phyloP scores from a whole-genome alignment of 371 early-diverging fungal species.

The Dinochytrium kinnereticum region DNA sequence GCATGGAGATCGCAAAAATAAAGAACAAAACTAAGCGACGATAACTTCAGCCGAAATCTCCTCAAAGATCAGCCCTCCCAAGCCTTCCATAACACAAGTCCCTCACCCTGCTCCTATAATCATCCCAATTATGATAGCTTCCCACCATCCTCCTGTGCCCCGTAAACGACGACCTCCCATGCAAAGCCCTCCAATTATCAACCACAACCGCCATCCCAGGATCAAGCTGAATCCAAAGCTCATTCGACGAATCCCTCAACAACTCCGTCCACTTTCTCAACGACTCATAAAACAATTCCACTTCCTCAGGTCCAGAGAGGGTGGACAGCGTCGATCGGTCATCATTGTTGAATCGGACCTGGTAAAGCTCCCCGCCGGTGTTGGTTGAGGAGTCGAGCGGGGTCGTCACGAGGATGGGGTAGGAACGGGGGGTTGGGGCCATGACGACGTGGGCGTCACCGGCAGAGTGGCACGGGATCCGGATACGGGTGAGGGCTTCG shows the following conservation, averaged over 20 bases:
- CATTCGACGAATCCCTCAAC: slow-evolving; percentile 62
- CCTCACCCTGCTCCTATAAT: slow-evolving; percentile 68
- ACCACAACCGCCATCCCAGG: slow-evolving; percentile 81
- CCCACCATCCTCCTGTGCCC: slow-evolving; percentile 82
- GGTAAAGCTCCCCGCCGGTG: slow-evolving; percentile 60
- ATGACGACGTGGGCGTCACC: slow-evolving; percentile 76
- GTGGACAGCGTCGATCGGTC: slow-evolving; percentile 69
- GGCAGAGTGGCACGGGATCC: slow-evolving; percentile 78
- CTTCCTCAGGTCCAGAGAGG: slow-evolving; percentile 17
- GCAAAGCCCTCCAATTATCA: slow-evolving; percentile 89
- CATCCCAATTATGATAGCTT: slow-evolving; percentile 82
- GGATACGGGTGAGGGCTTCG: slow-evolving; percentile 64
- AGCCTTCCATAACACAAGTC: slow-evolving; percentile 31
- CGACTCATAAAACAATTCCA: slow-evolving; percentile 77
- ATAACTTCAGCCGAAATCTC: too few species aligned
- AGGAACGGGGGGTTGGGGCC: slow-evolving; percentile 67
- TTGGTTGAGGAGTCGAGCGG: slow-evolving; percentile 61
- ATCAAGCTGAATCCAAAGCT: slow-evolving; percentile 70
- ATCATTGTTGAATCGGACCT: slow-evolving; percentile 87
- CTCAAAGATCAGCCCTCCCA: slow-evolving; percentile 31
- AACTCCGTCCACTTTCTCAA: slow-evolving; percentile 73
- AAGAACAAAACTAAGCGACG: too few species aligned
- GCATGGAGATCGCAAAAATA: too few species aligned
- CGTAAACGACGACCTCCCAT: slow-evolving; percentile 79
- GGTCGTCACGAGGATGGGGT: slow-evolving; percentile 60